Base-by-base conservation (phyloP, 192 early-diverging fungal species). In the Coemansia sp. region DNA sequence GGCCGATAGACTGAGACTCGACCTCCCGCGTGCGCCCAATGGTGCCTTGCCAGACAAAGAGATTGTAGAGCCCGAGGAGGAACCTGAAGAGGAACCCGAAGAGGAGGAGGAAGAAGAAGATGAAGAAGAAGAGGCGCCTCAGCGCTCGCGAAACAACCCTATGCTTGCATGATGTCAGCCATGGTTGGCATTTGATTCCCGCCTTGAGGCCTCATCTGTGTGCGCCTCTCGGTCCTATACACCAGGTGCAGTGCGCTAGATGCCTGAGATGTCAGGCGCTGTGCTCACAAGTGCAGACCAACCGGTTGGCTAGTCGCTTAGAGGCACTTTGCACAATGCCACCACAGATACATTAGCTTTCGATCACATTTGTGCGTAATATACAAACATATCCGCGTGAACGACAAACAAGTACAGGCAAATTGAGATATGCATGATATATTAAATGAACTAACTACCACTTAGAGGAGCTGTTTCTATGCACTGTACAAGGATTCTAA, bases 21-120 rank as follows among this genome's bases (percentile, higher is more conserved):
- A 42, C 9, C 38, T 84, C 40, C 82, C 76, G 21, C 71, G 63
- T 16, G 82, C 66, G 14, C 76, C 82, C 6, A 26, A 42, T n/a
- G 61, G 69, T 33, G 58, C 38, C 16, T 3, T 77, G 28, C 77
- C 72, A 8, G 71, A 62, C 16, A 66, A 52, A 8, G 55, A 38
- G 14, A 11, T 19, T 26, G 67, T 10, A 4, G 44, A 62, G 49
- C 63, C 28, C 3, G 32, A 35, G 14, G 39, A 8, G 14, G 55
- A 40, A 9, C 28, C 49, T 53, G 21, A 19, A 11, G 63, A 64
- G 9, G 46, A 57, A 17, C 30, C 52, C 30, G 70, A 71, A 4
- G 62, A 70, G 7, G 79, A 67, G 38, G 69, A 63, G 4, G 73
- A 65, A 40, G 68, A 64, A 2, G 67, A 78, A 23, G 79, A 67